Evolutionary conservation across 805 yeast genomes (phyloP), one percentile per base, ranked within the genome.

Genomic region (Wickerhamiella lipophila): DNA sequence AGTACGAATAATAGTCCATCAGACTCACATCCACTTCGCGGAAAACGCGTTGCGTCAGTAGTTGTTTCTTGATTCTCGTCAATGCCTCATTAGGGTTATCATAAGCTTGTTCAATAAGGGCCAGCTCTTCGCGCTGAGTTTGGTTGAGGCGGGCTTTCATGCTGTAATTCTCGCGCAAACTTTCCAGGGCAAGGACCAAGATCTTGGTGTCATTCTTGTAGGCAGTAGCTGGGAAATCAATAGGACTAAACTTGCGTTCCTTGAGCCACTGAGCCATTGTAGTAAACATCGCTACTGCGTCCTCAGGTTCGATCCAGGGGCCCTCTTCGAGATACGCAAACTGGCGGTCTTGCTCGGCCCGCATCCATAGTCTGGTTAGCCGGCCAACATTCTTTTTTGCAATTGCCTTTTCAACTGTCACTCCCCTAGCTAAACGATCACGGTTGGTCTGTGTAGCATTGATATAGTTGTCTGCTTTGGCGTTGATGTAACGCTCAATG

Each of bases 391-490:
- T 92, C 70, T 92, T 92, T 64, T 83, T 83, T 0, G 92, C 94
- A 6, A 86, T 92, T 0, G 96, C 84, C 58, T 92, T 92, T 59
- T 92, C 99, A 15, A 87, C 92, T 11, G 88, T 81, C 0, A 82
- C 86, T n/a, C 97, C 97, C 35, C 81, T 73, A 55, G 79, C 75
- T 39, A 92, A 84, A 46, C 96, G 72, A 54, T 87, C 96, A 55
- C 99, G 73, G 60, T 89, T 92, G 58, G 81, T 79, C 59, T 89
- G 95, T 1, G 98, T 95, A 13, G 85, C 88, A 1, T 92, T 79
- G 11, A 86, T 75, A 97, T 97, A 92, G 6, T 95, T 94, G 58
- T 89, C 96, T 1, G 97, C 96, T 62, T 92, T 89, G 0, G 96
- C 95, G 59, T 86, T 81, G 44, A 92, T 80, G 59, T 92, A 92